Evolutionary conservation across 768 basidiomycete species (phyloP).

Genomic region (Leucocoprinus leucothites): DNA sequence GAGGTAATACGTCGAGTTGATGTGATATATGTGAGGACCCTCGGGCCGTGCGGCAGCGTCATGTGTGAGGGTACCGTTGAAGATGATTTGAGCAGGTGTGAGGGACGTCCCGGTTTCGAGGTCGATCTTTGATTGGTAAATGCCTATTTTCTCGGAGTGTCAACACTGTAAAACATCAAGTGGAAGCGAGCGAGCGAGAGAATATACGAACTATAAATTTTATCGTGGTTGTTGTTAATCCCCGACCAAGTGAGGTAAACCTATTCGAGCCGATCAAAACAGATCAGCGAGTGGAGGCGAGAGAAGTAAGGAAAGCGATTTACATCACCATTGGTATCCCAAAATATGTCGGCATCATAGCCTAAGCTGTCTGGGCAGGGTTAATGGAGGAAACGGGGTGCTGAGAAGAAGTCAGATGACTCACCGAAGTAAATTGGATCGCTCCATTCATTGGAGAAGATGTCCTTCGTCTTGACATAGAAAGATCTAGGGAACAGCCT

Average conservation of each 20-base stretch:
- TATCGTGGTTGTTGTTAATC: constrained; percentile 35
- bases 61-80: constrained; percentile 33
- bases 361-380: constrained; percentile 29
- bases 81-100: constrained; percentile 33
- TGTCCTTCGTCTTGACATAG: constrained; percentile 34
- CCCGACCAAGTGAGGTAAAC: constrained; percentile 37
- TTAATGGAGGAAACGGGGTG: not conserved
- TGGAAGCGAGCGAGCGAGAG: not conserved
- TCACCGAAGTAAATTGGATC: constrained; percentile 38
- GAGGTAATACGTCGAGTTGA: constrained; percentile 37
- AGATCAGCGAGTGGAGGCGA: not conserved
- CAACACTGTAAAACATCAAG: not conserved
- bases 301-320: not conserved
- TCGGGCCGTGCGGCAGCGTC: constrained; percentile 35
- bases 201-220: constrained; percentile 31
- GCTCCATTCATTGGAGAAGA: constrained; percentile 37
- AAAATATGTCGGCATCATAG: constrained; percentile 39
- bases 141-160: constrained; percentile 21
- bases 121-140: constrained; percentile 38
- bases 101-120: constrained; percentile 32
- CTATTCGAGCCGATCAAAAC: constrained; percentile 13
- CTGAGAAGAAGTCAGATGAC: not conserved
- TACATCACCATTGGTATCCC: constrained; percentile 36
- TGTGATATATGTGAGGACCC: constrained; percentile 37
- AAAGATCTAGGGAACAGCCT: constrained; percentile 37